Percentiles rank a stretch among this genome's conserved stretches.
phyloP scores from a whole-genome alignment of 768 basidiomycete genomes.

The Tylopilus subfusipes region DNA sequence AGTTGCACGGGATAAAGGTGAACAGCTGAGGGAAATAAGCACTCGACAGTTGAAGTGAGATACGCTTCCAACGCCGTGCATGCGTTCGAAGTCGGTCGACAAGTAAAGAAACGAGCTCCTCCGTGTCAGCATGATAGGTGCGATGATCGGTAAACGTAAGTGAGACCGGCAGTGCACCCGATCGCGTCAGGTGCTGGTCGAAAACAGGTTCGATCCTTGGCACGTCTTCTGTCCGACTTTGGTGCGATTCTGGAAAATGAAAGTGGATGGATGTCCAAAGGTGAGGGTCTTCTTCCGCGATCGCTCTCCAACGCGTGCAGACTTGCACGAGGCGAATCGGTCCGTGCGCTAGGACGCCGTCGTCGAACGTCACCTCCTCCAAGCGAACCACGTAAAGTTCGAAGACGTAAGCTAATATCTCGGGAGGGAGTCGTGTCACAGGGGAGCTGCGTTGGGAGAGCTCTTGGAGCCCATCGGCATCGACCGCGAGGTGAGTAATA shows the following conservation, averaged over 20 bases:
- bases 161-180: conserved; percentile 13
- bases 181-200: conserved; percentile 14
- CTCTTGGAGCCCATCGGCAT: not conserved
- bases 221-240: conserved; percentile 1
- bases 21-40: conserved; percentile 15
- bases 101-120: conserved; percentile 10
- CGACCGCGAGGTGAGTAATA: not conserved
- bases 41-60: conserved; percentile 9
- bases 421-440: conserved; percentile 10
- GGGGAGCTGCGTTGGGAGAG: not conserved
- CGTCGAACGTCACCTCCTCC: not conserved
- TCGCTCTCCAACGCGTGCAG: conserved; percentile 19
- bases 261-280: conserved; percentile 24
- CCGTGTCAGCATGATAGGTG: not conserved
- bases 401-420: conserved; percentile 35
- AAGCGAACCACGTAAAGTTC: not conserved
- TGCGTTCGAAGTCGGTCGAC: conserved; percentile 11
- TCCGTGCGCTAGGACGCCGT: not conserved
- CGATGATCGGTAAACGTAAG: conserved; percentile 23
- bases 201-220: not conserved
- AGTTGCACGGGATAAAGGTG: conserved; percentile 11
- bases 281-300: conserved; percentile 7
- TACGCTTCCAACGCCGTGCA: conserved; percentile 14
- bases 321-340: conserved; percentile 15
- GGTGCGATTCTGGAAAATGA: not conserved